These are phyloP conservation scores for Vigna radiata DNA, from an alignment of 306 rosid genomes.

Conservation along the genomic window DNA sequence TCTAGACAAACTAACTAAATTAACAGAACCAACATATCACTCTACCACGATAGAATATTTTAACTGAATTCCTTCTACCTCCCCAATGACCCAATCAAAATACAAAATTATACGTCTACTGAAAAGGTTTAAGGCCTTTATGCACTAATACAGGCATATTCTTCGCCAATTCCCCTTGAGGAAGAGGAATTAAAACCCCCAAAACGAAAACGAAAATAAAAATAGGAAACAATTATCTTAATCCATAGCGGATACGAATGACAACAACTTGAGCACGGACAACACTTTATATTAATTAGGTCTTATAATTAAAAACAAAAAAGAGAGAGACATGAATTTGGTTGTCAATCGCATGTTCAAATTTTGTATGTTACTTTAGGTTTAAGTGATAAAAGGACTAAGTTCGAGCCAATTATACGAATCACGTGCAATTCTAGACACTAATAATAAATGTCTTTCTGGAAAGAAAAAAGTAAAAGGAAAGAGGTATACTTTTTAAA, in stretches of 20 bases:
- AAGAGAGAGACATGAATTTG: background rate
- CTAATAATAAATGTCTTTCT: background rate
- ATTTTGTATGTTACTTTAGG: background rate
- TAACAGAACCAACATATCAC: background rate
- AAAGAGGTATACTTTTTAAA: background rate
- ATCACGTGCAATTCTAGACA: slow-evolving; percentile 3
- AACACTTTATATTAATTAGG: background rate
- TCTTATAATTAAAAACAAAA: background rate
- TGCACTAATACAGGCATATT: background rate
- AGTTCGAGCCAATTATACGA: background rate
- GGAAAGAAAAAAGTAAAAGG: background rate
- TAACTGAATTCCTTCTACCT: background rate
- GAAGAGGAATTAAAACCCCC: background rate
- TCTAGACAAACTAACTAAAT: background rate
- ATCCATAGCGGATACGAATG: background rate
- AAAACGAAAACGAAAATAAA: background rate
- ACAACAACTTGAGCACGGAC: background rate
- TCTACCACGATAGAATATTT: background rate
- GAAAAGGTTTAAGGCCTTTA: background rate
- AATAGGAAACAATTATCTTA: background rate
- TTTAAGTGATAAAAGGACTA: background rate
- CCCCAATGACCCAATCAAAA: background rate
- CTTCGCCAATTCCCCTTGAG: background rate
- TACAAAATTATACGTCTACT: background rate
- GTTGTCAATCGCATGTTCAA: background rate